Percentiles rank a stretch among this genome's conserved stretches.
Conservation (phyloP, 495 filamentous ascomycete genomes). For the Hypoxylon crocopeplum region DNA sequence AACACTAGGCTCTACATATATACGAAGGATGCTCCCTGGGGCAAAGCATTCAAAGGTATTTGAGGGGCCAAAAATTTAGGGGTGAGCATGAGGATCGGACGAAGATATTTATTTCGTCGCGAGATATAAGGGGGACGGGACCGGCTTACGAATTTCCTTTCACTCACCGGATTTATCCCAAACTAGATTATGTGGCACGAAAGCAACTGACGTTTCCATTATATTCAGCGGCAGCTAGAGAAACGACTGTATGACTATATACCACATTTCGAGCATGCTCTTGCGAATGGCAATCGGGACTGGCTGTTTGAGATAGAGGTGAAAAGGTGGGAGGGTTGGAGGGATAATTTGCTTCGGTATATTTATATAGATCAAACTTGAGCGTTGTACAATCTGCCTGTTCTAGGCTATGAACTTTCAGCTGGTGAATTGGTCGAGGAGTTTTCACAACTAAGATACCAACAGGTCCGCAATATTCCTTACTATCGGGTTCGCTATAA, state of each 20-base stretch:
- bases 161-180: constrained; percentile 1
- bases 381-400: constrained; percentile 1
- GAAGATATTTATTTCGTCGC: not conserved
- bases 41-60: constrained; percentile 5
- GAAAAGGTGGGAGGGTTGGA: not conserved
- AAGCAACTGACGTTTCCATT: constrained; percentile 17
- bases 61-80: not conserved
- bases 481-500: no score
- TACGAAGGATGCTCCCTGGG: not conserved
- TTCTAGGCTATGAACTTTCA: no score
- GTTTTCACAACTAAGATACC: no score
- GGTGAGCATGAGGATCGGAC: constrained; percentile 2
- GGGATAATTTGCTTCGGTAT: constrained; percentile 13
- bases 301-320: constrained; percentile 14
- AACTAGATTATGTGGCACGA: constrained; percentile 30
- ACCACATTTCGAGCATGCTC: constrained; percentile 27
- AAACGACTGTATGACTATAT: constrained; percentile 38
- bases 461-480: no score
- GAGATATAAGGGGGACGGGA: not conserved
- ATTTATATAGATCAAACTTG: constrained; percentile 12
- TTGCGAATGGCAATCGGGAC: constrained; percentile 5
- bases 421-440: no score
- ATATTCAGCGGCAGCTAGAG: constrained; percentile 23
- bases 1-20: constrained; percentile 9
- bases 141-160: constrained; percentile 31